Evolutionary conservation across 306 rosid genomes (phyloP).

Genomic region (Gleditsia sinensis): DNA sequence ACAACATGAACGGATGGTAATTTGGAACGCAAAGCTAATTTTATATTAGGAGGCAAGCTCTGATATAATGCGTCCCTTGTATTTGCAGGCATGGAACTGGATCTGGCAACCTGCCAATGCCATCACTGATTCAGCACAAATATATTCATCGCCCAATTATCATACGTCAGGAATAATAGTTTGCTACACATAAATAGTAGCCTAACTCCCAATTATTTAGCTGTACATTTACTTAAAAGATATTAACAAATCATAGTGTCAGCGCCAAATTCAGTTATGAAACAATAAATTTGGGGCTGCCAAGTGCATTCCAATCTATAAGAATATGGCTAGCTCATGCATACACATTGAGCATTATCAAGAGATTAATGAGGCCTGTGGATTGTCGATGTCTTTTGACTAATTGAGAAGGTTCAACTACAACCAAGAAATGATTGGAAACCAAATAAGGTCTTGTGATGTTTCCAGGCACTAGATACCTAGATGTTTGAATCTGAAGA

Average conservation of each 20-base stretch:
- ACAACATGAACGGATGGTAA: constrained; percentile 52
- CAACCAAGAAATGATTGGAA: too few species aligned
- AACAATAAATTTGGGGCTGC: neutral
- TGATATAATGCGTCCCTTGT: constrained; percentile 79
- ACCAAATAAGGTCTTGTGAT: too few species aligned
- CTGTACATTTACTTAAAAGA: constrained; percentile 27
- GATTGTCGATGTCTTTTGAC: too few species aligned
- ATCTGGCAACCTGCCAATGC: constrained; percentile 70
- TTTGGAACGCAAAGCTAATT: constrained; percentile 72
- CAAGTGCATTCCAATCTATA: neutral
- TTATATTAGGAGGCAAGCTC: constrained; percentile 78
- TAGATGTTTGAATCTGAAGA: too few species aligned
- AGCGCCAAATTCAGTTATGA: constrained; percentile 7
- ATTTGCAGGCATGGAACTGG: constrained; percentile 74
- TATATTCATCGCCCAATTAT: constrained; percentile 7
- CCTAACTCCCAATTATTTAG: constrained; percentile 6
- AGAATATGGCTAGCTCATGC: neutral
- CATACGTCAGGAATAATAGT: constrained; percentile 12
- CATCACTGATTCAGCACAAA: constrained; percentile 30
- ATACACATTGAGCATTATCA: neutral
- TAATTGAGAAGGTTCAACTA: too few species aligned
- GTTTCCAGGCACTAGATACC: too few species aligned
- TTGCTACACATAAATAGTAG: neutral
- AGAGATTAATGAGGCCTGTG: too few species aligned
- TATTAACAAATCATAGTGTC: neutral